Evolutionary conservation across 306 rosid genomes (phyloP).

Genomic region (Delonix regia): DNA sequence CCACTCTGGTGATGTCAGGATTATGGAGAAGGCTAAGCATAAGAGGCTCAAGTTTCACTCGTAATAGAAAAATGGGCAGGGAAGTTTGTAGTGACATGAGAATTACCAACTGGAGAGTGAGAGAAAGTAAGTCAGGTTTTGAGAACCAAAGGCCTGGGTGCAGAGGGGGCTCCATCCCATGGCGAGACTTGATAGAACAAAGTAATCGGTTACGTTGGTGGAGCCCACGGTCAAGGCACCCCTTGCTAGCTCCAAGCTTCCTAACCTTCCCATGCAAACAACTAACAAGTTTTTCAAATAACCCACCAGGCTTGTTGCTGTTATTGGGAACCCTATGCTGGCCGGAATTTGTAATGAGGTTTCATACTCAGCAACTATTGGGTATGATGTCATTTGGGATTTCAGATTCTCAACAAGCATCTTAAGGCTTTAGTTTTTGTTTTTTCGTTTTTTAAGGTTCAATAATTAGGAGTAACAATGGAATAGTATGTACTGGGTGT

Average conservation of each 20-base stretch:
- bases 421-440: constrained; percentile 24
- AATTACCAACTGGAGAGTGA: constrained; percentile 61
- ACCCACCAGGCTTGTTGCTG: constrained; percentile 67
- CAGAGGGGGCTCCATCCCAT: constrained; percentile 85
- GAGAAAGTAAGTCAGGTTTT: constrained; percentile 53
- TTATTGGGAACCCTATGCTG: constrained; percentile 73
- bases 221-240: constrained; percentile 82
- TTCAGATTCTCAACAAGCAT: constrained; percentile 44
- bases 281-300: constrained; percentile 71
- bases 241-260: constrained; percentile 74
- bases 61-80: constrained; percentile 62
- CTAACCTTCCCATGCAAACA: constrained; percentile 78
- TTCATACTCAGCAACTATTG: constrained; percentile 49
- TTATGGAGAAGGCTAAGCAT: constrained; percentile 67
- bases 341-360: constrained; percentile 32
- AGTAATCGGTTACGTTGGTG: constrained; percentile 83
- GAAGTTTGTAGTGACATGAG: constrained; percentile 60
- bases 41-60: constrained; percentile 74
- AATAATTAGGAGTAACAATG: constrained; percentile 25
- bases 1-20: constrained; percentile 61
- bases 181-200: constrained; percentile 74
- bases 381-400: constrained; percentile 46
- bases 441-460: constrained; percentile 31
- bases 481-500: constrained; percentile 8
- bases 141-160: constrained; percentile 76